Conservation (phyloP, 1,284 basidiomycete genomes). For the Coniferiporia sulphurascens region DNA sequence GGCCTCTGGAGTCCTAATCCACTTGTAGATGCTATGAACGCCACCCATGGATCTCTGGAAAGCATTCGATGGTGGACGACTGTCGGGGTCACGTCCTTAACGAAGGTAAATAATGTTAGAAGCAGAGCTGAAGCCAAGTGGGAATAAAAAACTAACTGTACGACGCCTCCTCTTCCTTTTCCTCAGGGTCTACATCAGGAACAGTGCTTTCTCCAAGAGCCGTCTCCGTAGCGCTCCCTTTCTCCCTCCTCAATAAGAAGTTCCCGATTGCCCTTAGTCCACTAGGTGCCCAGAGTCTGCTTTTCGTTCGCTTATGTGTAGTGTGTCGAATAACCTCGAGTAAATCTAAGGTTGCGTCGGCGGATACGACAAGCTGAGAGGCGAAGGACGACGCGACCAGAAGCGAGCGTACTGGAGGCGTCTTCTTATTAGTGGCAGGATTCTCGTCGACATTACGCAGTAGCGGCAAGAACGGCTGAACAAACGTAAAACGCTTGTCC, state of each 20-base stretch:
- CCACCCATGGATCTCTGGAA: constrained; percentile 35
- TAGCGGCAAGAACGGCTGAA: constrained; percentile 42
- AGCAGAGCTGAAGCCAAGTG: neutral
- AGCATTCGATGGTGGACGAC: constrained; percentile 39
- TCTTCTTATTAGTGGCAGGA: constrained; percentile 11
- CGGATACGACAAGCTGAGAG: constrained; percentile 38
- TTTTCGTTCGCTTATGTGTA: constrained; percentile 33
- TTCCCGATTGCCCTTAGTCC: constrained; percentile 40
- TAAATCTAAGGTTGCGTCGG: constrained; percentile 40
- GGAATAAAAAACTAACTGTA: constrained; percentile 32
- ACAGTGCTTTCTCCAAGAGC: constrained; percentile 8
- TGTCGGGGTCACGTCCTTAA: constrained; percentile 45
- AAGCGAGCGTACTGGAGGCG: constrained; percentile 36
- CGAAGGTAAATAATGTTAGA: neutral
- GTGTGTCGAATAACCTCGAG: constrained; percentile 40
- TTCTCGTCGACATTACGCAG: constrained; percentile 20
- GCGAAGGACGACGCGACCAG: constrained; percentile 45
- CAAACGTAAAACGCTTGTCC: constrained; percentile 36
- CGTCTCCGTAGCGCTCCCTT: constrained; percentile 22
- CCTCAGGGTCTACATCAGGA: constrained; percentile 15
- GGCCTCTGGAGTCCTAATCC: constrained; percentile 41
- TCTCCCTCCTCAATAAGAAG: constrained; percentile 27
- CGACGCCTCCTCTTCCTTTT: constrained; percentile 12
- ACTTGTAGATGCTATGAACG: constrained; percentile 35
- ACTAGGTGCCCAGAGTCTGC: constrained; percentile 48